Conservation (phyloP, 352 stramenopile genomes). For the Elongisporangium prolatum region DNA sequence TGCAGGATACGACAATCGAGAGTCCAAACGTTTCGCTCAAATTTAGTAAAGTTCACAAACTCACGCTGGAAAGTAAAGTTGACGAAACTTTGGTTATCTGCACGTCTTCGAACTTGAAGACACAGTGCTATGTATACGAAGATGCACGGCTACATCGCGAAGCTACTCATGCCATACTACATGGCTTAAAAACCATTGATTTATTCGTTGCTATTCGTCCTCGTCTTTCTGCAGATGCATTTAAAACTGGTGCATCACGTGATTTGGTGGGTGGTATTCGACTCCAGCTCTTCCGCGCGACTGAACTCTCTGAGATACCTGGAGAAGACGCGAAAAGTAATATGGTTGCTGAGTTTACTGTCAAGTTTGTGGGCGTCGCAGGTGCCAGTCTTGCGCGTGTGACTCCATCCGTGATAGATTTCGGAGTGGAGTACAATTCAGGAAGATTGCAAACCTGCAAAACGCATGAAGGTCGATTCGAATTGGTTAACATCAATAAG, state of each 20-base stretch:
- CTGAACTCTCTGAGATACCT: neutral
- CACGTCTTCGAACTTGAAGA: conserved; percentile 85
- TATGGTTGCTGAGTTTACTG: conserved; percentile 82
- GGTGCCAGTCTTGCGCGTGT: conserved; percentile 77
- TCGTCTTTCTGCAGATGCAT: conserved; percentile 69
- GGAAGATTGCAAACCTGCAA: conserved; percentile 31
- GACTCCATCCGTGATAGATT: conserved; percentile 59
- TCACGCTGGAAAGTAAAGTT: conserved; percentile 81
- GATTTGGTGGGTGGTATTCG: conserved; percentile 85
- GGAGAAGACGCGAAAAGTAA: conserved; percentile 53
- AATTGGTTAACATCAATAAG: conserved; percentile 82
- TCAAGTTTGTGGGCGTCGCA: conserved; percentile 85
- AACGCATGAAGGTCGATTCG: conserved; percentile 64
- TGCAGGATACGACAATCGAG: conserved; percentile 74
- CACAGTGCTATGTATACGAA: conserved; percentile 87
- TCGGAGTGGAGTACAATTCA: conserved; percentile 72
- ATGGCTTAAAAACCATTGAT: conserved; percentile 59
- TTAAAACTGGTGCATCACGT: conserved; percentile 72
- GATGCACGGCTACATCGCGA: conserved; percentile 65
- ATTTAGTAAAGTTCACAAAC: conserved; percentile 86
- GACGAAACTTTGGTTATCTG: conserved; percentile 64
- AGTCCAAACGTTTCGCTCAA: conserved; percentile 69
- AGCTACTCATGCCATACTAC: conserved; percentile 65
- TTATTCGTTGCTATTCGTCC: conserved; percentile 79
- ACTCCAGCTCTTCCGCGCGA: conserved; percentile 63